Base-by-base conservation (phyloP, 2,329 filamentous ascomycete species). In the Hypoxylon sp. region DNA sequence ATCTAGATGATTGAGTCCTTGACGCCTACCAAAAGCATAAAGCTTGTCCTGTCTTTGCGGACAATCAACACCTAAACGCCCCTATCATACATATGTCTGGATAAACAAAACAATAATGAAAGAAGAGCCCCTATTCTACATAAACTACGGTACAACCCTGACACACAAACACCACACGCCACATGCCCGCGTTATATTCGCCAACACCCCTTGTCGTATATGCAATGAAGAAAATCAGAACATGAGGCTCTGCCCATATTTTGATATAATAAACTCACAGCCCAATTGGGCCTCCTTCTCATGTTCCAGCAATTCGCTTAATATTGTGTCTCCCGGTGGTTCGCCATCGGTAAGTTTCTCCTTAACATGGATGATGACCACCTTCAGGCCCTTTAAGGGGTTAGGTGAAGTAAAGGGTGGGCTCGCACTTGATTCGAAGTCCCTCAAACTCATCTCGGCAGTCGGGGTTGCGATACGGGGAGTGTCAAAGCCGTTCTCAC, bases 361-460 rank as follows among this genome's bases (percentile, higher is more conserved):
- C 77, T 99, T 99, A 74, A 98, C 87, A 76, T 99, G 96, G 37
- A 98, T 98, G 59, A 98, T 88, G 52, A 97, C 89, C 1, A 99
- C 83, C 68, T 89, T 91, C 27, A 98, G 76, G 0, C 93, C 94
- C 55, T 84, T 82, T 3, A 99, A 82, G 5, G 89, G 89, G 8
- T 72, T 51, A 74, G 75, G 62, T 5, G 65, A 69, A 30, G 58
- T 70, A 3, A 47, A 7, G 2, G 63, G 41, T 5, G 57, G 39
- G 0, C 53, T 34, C 21, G 65, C 39, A 12, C 47, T 63, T 19
- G 64, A 27, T 34, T 81, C 81, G 3, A 74, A 61, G 2, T 83
- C 82, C 5, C 72, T 74, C 2, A 85, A 73, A 0, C 77, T 80
- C 48, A 86, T 65, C 61, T 85, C 83, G 0, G 79, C 81, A 0